Evolutionary conservation across 163 green algal genomes (phyloP).

Genomic region (Coccomyxa subellipsoidea): DNA sequence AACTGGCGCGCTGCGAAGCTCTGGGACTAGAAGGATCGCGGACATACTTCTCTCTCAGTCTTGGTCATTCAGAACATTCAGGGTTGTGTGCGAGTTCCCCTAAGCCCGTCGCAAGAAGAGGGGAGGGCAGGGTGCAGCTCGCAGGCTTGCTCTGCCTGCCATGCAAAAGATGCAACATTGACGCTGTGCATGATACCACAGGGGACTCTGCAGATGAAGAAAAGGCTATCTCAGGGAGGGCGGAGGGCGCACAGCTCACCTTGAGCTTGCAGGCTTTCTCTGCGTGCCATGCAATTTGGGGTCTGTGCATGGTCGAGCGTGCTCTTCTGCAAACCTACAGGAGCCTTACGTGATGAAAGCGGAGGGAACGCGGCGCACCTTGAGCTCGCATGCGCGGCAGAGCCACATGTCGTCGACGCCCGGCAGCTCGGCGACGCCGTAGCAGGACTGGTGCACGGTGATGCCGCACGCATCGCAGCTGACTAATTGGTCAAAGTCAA

Average conservation of each 20-base stretch:
- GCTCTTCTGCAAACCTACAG: background rate
- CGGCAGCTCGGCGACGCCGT: conserved; percentile 76
- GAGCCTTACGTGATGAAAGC: background rate
- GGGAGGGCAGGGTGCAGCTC: too few relatives aligned
- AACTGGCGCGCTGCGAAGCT: too few relatives aligned
- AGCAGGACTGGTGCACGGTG: conserved; percentile 92
- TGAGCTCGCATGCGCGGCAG: conserved; percentile 67
- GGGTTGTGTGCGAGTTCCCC: too few relatives aligned
- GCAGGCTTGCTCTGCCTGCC: too few relatives aligned
- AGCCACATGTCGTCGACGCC: conserved; percentile 73
- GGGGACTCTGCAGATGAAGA: too few relatives aligned
- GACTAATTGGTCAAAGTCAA: conserved; percentile 86
- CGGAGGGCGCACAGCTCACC: background rate
- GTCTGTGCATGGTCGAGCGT: background rate
- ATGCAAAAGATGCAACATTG: too few relatives aligned
- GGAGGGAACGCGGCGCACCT: conserved; percentile 5
- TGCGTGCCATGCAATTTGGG: background rate
- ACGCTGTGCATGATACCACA: too few relatives aligned
- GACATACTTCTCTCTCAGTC: too few relatives aligned
- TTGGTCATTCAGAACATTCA: too few relatives aligned
- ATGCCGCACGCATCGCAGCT: conserved; percentile 85
- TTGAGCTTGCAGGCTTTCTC: background rate
- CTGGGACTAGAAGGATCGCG: too few relatives aligned
- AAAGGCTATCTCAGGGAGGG: background rate
- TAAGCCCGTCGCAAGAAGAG: too few relatives aligned